Evolutionary conservation across 441 rosid genomes (phyloP).

Genomic region (Raphanus hybrid): DNA sequence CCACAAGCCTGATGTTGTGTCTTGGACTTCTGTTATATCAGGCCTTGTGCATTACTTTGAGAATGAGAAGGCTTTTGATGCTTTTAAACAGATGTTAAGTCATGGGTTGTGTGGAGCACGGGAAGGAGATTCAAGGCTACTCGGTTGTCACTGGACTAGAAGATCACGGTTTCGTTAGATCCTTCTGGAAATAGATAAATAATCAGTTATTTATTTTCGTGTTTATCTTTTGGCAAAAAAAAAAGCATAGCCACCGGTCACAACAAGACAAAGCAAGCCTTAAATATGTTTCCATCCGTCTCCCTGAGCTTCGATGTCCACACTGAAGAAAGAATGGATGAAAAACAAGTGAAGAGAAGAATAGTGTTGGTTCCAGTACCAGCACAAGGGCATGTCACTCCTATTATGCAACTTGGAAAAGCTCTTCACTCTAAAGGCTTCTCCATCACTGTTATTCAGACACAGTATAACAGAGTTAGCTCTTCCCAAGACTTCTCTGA

Average conservation of each 20-base stretch:
- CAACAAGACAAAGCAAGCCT: no score
- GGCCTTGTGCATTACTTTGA: no score
- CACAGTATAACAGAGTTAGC: not conserved
- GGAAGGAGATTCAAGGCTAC: slow-evolving; percentile 76
- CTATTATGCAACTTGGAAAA: slow-evolving; percentile 50
- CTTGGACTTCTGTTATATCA: no score
- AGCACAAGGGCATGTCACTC: slow-evolving; percentile 52
- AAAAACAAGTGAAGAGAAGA: slow-evolving; percentile 16
- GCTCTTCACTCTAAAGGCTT: slow-evolving; percentile 47
- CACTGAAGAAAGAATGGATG: slow-evolving; percentile 15
- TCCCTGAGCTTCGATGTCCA: not conserved
- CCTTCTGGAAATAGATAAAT: no score
- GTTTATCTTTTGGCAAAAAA: no score
- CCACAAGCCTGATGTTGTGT: no score
- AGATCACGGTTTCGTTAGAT: slow-evolving; percentile 33
- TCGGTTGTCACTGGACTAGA: slow-evolving; percentile 63
- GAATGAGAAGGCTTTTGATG: no score
- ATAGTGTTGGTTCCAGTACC: slow-evolving; percentile 48
- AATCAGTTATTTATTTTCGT: no score
- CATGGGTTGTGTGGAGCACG: slow-evolving; percentile 32
- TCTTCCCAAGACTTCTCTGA: slow-evolving; percentile 37
- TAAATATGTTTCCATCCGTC: not conserved
- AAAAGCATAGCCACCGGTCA: no score
- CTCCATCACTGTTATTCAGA: slow-evolving; percentile 36
- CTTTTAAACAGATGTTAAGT: not conserved